These are phyloP conservation scores for Russula earlei DNA, from an alignment of 768 basidiomycete species.

Conservation along the genomic window DNA sequence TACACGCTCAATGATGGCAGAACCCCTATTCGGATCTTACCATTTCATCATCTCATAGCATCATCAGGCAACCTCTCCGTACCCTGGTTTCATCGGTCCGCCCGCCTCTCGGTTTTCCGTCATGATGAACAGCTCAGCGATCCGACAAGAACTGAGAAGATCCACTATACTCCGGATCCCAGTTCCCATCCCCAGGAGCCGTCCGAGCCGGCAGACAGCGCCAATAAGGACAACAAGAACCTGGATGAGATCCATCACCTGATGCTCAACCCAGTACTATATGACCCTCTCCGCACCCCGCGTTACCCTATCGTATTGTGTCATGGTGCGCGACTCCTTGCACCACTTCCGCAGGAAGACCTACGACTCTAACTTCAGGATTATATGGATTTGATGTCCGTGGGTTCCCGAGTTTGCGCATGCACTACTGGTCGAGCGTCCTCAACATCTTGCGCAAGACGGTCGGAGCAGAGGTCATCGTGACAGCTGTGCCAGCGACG, in stretches of 20 bases:
- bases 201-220: not conserved
- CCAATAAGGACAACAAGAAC: slow-evolving; percentile 7
- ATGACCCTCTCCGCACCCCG: slow-evolving; percentile 67
- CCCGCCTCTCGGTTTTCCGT: slow-evolving; percentile 1
- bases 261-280: slow-evolving; percentile 67
- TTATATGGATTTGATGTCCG: slow-evolving; percentile 92
- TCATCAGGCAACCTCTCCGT: not conserved
- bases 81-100: slow-evolving; percentile 12
- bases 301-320: slow-evolving; percentile 91
- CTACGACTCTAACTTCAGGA: slow-evolving; percentile 35
- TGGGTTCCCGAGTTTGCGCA: slow-evolving; percentile 53
- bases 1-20: not conserved
- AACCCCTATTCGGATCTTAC: not conserved
- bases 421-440: slow-evolving; percentile 93
- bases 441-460: slow-evolving; percentile 68
- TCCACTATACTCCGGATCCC: not conserved
- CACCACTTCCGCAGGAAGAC: not conserved
- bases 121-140: not conserved
- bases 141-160: not conserved
- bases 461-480: slow-evolving; percentile 89
- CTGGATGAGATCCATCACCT: slow-evolving; percentile 56
- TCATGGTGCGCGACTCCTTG: slow-evolving; percentile 50
- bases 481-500: slow-evolving; percentile 89
- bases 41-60: not conserved
- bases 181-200: not conserved